Percentiles rank a stretch among this genome's conserved stretches.
Evolutionary conservation across 495 filamentous ascomycete species (phyloP).

Genomic region (Umbilicaria muhlenbergii): DNA sequence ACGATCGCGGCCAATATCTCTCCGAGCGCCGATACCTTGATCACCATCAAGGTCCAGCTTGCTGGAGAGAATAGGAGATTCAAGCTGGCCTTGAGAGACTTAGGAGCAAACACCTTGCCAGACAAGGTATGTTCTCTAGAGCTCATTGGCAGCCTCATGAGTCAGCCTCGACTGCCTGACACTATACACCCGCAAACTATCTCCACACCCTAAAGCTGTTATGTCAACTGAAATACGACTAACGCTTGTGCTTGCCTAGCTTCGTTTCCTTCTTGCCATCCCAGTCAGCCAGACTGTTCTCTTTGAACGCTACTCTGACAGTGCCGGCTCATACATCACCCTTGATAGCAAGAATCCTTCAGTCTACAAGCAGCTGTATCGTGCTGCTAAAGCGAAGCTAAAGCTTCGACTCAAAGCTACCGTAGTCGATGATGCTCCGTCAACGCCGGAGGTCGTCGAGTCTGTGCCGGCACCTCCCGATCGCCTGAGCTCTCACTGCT

Average conservation of each 20-base stretch:
- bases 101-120: slow-evolving; percentile 60
- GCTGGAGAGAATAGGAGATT: slow-evolving; percentile 57
- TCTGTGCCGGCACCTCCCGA: slow-evolving; percentile 1
- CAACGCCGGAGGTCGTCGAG: slow-evolving; percentile 6
- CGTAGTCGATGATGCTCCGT: slow-evolving; percentile 9
- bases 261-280: slow-evolving; percentile 58
- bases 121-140: slow-evolving; percentile 57
- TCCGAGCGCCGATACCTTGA: slow-evolving; percentile 48
- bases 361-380: slow-evolving; percentile 93
- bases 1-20: slow-evolving; percentile 34
- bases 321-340: slow-evolving; percentile 60
- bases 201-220: neutral
- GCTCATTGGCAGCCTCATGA: slow-evolving; percentile 2
- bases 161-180: neutral
- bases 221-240: neutral
- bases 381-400: slow-evolving; percentile 94
- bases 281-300: slow-evolving; percentile 48
- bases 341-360: slow-evolving; percentile 63
- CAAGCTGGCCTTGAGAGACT: slow-evolving; percentile 77
- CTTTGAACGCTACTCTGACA: slow-evolving; percentile 95
- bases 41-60: slow-evolving; percentile 73
- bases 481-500: slow-evolving; percentile 9
- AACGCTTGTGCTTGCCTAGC: slow-evolving; percentile 29
- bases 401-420: slow-evolving; percentile 86
- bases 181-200: neutral